Percentiles rank a stretch among this genome's conserved stretches.
phyloP scores from a whole-genome alignment of 768 basidiomycete genomes.

The Mycena crocata region DNA sequence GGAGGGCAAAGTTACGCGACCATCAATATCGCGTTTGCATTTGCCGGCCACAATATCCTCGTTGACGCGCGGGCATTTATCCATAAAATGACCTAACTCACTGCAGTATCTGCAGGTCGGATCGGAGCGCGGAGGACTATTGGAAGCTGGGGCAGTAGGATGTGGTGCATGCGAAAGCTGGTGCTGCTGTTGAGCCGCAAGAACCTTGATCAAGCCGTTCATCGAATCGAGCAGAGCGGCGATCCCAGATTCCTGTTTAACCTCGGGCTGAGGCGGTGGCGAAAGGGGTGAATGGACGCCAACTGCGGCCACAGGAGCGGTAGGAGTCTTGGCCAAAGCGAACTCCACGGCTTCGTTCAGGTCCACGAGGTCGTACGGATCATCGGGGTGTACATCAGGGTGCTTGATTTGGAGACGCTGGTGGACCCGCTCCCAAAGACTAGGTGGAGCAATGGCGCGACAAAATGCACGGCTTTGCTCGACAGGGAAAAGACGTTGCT shows the following conservation, averaged over 20 bases:
- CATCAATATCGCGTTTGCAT: slow-evolving; percentile 37
- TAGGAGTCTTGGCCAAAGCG: slow-evolving; percentile 25
- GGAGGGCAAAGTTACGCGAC: slow-evolving; percentile 36
- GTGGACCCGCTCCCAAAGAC: slow-evolving; percentile 2
- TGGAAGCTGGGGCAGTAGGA: not conserved
- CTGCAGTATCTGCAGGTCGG: slow-evolving; percentile 36
- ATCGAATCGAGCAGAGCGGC: slow-evolving; percentile 12
- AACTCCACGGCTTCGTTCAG: slow-evolving; percentile 37
- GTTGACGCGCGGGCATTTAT: slow-evolving; percentile 29
- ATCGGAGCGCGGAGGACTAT: not conserved
- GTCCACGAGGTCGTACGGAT: slow-evolving; percentile 36
- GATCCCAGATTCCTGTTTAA: slow-evolving; percentile 15
- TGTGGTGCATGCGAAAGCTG: not conserved
- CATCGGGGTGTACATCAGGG: slow-evolving; percentile 37
- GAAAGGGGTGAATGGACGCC: not conserved
- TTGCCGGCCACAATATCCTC: not conserved
- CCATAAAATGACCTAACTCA: slow-evolving; percentile 35
- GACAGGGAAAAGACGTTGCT: slow-evolving; percentile 17
- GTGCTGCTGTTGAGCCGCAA: slow-evolving; percentile 9
- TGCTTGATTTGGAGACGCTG: slow-evolving; percentile 29
- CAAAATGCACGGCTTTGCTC: slow-evolving; percentile 37
- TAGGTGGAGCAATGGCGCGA: slow-evolving; percentile 15
- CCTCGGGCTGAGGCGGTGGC: not conserved
- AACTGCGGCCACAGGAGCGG: not conserved
- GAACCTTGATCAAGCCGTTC: slow-evolving; percentile 17